Percentiles rank a stretch among this genome's conserved stretches.
Evolutionary conservation across 495 filamentous ascomycete genomes (phyloP).

Genomic region (Aspergillus egyptiacus): DNA sequence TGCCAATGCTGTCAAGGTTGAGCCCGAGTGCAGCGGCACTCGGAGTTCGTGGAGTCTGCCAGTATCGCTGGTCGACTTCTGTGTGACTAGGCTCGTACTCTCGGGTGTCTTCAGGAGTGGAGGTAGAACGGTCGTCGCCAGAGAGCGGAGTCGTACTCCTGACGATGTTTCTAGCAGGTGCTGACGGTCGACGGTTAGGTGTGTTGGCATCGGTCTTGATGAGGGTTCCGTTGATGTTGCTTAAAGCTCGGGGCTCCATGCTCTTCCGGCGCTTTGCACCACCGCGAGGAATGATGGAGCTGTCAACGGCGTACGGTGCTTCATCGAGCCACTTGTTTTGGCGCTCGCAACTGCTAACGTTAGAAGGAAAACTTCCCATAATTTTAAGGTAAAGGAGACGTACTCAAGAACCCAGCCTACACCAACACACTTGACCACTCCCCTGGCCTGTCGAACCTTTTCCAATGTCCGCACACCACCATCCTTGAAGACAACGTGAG

Average conservation of each 20-base stretch:
- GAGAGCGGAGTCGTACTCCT: slow-evolving; percentile 28
- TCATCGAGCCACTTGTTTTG: slow-evolving; percentile 73
- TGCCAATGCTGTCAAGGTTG: slow-evolving; percentile 39
- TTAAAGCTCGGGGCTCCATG: slow-evolving; percentile 80
- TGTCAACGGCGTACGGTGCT: slow-evolving; percentile 63
- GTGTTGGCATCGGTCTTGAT: slow-evolving; percentile 29
- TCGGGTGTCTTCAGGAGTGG: slow-evolving; percentile 16
- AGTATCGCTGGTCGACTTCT: slow-evolving; percentile 19
- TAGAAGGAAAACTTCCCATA: slow-evolving; percentile 15
- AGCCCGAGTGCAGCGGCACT: slow-evolving; percentile 28
- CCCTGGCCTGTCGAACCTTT: slow-evolving; percentile 70
- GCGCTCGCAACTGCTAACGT: slow-evolving; percentile 61
- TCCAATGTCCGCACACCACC: slow-evolving; percentile 80
- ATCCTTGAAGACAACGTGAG: slow-evolving; percentile 94
- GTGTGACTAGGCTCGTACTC: slow-evolving; percentile 5
- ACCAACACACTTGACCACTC: slow-evolving; percentile 75
- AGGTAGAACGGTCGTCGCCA: slow-evolving; percentile 12
- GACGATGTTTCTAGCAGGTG: slow-evolving; percentile 31
- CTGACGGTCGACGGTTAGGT: slow-evolving; percentile 26
- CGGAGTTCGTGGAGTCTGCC: slow-evolving; percentile 29
- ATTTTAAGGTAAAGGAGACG: slow-evolving; percentile 28
- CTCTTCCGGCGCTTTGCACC: slow-evolving; percentile 77
- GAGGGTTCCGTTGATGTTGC: slow-evolving; percentile 65
- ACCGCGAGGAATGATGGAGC: slow-evolving; percentile 64
- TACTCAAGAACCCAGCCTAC: slow-evolving; percentile 86